Evolutionary conservation across 1,284 basidiomycete species (phyloP).

Genomic region (Mycena citricolor): DNA sequence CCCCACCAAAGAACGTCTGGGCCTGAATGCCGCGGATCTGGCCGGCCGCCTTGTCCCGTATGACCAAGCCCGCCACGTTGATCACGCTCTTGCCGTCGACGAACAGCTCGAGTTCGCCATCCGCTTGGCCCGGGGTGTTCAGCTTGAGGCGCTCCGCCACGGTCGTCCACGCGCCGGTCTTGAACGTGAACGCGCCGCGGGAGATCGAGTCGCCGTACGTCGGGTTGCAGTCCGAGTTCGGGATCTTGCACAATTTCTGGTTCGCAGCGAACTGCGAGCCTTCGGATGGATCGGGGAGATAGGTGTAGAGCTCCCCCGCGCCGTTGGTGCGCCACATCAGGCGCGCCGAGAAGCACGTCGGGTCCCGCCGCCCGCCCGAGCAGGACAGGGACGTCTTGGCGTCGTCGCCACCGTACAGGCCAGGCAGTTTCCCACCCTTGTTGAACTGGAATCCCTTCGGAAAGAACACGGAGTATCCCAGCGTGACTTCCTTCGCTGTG

Average conservation of each 20-base stretch:
- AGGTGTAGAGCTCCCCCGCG: conserved; percentile 59
- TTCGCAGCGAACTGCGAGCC: conserved; percentile 47
- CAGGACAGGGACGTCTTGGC: conserved; percentile 3
- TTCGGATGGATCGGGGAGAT: conserved; percentile 44
- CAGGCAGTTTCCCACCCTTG: conserved; percentile 27
- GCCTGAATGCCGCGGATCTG: conserved; percentile 60
- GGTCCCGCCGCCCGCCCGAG: conserved; percentile 13
- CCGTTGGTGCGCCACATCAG: conserved; percentile 33
- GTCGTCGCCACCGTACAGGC: conserved; percentile 22
- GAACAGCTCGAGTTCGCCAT: conserved; percentile 58
- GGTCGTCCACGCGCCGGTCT: conserved; percentile 58
- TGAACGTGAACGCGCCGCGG: conserved; percentile 67
- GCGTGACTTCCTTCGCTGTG: conserved; percentile 38
- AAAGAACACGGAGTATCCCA: conserved; percentile 41
- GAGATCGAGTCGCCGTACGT: conserved; percentile 66
- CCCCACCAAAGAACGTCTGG: conserved; percentile 64
- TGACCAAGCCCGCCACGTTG: conserved; percentile 48
- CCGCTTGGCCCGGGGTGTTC: conserved; percentile 54
- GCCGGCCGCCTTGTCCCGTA: conserved; percentile 43
- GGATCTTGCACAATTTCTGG: conserved; percentile 51
- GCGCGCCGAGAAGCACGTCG: conserved; percentile 13
- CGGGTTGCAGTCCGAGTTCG: conserved; percentile 57
- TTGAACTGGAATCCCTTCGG: conserved; percentile 22
- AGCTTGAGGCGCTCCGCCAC: conserved; percentile 60
- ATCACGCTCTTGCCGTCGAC: conserved; percentile 59